Percentiles rank a stretch among this genome's conserved stretches.
Conservation (phyloP, 768 basidiomycete genomes). For the Lyophyllum shimeji region DNA sequence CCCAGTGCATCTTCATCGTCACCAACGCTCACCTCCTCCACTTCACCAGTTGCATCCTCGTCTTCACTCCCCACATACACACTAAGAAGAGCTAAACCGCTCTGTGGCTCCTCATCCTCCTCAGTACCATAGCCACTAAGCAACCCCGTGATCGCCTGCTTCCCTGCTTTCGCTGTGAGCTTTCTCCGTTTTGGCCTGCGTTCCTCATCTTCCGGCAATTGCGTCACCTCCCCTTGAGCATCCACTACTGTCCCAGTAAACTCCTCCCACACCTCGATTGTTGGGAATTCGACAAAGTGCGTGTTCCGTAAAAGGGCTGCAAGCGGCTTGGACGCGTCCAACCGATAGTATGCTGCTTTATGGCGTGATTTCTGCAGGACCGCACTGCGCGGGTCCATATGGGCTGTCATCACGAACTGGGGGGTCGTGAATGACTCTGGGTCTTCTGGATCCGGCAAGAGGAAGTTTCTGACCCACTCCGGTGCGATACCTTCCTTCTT, state of each 20-base stretch:
- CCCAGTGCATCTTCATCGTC: slow-evolving; percentile 29
- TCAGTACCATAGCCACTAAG: slow-evolving; percentile 62
- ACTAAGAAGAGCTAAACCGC: slow-evolving; percentile 37
- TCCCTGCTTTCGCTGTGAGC: slow-evolving; percentile 50
- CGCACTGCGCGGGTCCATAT: slow-evolving; percentile 33
- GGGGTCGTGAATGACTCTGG: slow-evolving; percentile 56
- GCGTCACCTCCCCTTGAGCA: slow-evolving; percentile 42
- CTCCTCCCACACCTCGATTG: slow-evolving; percentile 74
- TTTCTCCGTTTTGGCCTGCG: slow-evolving; percentile 54
- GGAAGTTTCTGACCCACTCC: slow-evolving; percentile 55
- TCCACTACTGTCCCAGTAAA: slow-evolving; percentile 66
- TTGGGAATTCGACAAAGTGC: slow-evolving; percentile 82
- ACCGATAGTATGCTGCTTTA: slow-evolving; percentile 49
- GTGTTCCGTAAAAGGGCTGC: slow-evolving; percentile 50
- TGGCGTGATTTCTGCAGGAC: slow-evolving; percentile 17
- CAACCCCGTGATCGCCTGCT: slow-evolving; percentile 55
- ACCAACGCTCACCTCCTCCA: slow-evolving; percentile 27
- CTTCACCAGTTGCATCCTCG: slow-evolving; percentile 24
- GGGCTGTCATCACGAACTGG: slow-evolving; percentile 59
- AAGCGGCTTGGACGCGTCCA: slow-evolving; percentile 54
- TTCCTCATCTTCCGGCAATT: slow-evolving; percentile 29
- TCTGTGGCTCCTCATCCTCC: slow-evolving; percentile 27
- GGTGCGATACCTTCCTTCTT: slow-evolving; percentile 43
- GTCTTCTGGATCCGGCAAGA: slow-evolving; percentile 53
- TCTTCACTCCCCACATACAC: slow-evolving; percentile 53